phyloP scores from a whole-genome alignment of 2,329 filamentous ascomycete species.

The Pseudogymnoascus sp. region DNA sequence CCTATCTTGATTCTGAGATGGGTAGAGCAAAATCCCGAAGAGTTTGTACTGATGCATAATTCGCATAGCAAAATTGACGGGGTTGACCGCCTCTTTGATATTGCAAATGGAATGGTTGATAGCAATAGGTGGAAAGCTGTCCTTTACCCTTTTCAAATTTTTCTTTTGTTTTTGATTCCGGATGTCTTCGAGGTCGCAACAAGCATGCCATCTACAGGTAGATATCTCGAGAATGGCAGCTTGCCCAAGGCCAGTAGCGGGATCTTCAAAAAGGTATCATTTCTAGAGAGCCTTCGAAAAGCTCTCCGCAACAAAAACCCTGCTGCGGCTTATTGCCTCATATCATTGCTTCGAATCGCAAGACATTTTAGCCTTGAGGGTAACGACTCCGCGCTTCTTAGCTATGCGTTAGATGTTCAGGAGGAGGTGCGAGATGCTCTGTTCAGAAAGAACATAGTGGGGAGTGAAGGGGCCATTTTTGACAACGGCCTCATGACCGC shows the following conservation, averaged over 20 bases:
- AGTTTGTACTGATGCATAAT: constrained; percentile 56
- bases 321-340: constrained; percentile 57
- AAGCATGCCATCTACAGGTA: constrained; percentile 36
- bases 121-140: constrained; percentile 45
- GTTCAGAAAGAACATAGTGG: constrained; percentile 44
- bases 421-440: constrained; percentile 59
- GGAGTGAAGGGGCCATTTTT: constrained; percentile 41
- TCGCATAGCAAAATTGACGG: constrained; percentile 54
- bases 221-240: not conserved
- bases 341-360: constrained; percentile 52
- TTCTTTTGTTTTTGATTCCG: constrained; percentile 53
- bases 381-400: constrained; percentile 48
- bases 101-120: constrained; percentile 54
- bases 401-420: constrained; percentile 61
- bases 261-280: constrained; percentile 57
- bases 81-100: constrained; percentile 60
- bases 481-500: constrained; percentile 59
- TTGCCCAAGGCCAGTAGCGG: constrained; percentile 53
- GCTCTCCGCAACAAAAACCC: constrained; percentile 56
- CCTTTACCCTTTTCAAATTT: constrained; percentile 54
- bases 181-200: constrained; percentile 64
- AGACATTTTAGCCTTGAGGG: constrained; percentile 52
- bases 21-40: constrained; percentile 55
- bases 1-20: constrained; percentile 56
- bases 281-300: constrained; percentile 55